Base-by-base conservation (phyloP, 148 eudicot species). In the Chenopodium suecicum region DNA sequence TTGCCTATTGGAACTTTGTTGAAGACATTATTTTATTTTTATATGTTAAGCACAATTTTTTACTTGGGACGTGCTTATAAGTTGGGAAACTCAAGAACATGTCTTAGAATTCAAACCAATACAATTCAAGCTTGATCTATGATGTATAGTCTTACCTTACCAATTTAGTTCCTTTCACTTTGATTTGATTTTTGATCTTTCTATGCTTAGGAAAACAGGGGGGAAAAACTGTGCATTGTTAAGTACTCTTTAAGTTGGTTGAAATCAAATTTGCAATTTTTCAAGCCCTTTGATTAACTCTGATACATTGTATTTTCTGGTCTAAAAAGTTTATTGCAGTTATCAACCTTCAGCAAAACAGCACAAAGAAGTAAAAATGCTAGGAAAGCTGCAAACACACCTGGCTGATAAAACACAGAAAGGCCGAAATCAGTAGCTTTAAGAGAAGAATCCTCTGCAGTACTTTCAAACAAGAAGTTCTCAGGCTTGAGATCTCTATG, bases 401-500 rank as follows among this genome's bases (percentile, higher is more conserved):
- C 95, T 83, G 93, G 95, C 78, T 92, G 89, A 44, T 87, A 92
- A 65, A 90, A 92, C 25, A 90, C 93, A 79, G 95, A 92, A 65
- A 92, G 82, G 22, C 95, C 95, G 67, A 92, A 92, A 77, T 92
- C 95, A 41, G 87, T 90, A 27, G 90, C 87, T 81, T 87, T 88
- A 31, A 92, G 91, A 46, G 84, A 83, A 20, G 95, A 89, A 86
- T 90, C 93, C 81, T 90, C 93, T 54, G 83, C 86, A 13, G 76
- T 47, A 32, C 76, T 87, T 70, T 82, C 77, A 69, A 92, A 92
- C 85, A 92, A 82, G 85, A 90, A 92, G 70, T 92, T 92, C 86
- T 92, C 95, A 63, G 94, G 94, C 84, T 91, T 91, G 27, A 91
- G 89, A 87, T 91, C 94, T 74, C 92, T 87, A 82, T 92, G 95